phyloP scores from a whole-genome alignment of 192 early-diverging fungal genomes.

The Gryganskiella cystojenkinii region DNA sequence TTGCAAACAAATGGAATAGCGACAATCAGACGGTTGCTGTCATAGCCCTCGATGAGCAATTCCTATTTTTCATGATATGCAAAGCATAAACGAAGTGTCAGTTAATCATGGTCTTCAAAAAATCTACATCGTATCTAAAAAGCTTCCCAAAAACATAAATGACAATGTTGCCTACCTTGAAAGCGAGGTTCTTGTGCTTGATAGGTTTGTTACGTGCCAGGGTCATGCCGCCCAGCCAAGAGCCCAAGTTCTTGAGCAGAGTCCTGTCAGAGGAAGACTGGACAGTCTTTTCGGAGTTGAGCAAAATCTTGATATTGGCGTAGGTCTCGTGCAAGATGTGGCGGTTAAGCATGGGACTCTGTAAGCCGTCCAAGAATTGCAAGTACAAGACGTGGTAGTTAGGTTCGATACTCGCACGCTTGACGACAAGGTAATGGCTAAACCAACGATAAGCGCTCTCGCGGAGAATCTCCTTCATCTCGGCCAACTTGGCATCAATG shows the following conservation, averaged over 20 bases:
- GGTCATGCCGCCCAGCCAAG: conserved; percentile 98
- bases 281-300: conserved; percentile 95
- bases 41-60: conserved; percentile 92
- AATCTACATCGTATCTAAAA: not conserved
- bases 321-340: conserved; percentile 92
- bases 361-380: conserved; percentile 78
- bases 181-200: conserved; percentile 93
- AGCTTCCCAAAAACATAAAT: not conserved
- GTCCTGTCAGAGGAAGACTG: conserved; percentile 89
- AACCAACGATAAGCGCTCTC: conserved; percentile 82
- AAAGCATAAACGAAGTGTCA: not conserved
- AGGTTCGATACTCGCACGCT: conserved; percentile 93
- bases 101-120: too few species aligned
- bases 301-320: conserved; percentile 84
- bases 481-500: conserved; percentile 73
- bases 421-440: conserved; percentile 90
- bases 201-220: conserved; percentile 95
- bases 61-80: conserved; percentile 62
- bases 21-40: conserved; percentile 87
- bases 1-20: conserved; percentile 99
- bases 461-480: conserved; percentile 77
- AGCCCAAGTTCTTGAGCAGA: conserved; percentile 94
- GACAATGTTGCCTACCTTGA: conserved; percentile 76
- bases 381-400: conserved; percentile 95
- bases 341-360: conserved; percentile 70